These are phyloP conservation scores for Tephrocybe sp. DNA, from an alignment of 768 basidiomycete species.

Conservation along the genomic window DNA sequence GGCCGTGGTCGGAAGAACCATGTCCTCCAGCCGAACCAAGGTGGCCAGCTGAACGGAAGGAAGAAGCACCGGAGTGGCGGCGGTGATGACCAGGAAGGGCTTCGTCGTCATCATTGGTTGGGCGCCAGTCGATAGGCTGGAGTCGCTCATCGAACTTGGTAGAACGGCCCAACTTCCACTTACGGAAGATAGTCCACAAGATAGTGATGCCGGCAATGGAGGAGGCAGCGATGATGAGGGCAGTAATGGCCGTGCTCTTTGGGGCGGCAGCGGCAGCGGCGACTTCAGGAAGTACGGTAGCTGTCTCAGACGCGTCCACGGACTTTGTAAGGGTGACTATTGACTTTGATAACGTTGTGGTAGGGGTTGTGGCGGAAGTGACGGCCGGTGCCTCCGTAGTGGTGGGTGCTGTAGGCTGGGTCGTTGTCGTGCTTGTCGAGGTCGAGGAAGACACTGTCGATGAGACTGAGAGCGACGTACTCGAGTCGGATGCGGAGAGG, in stretches of 20 bases:
- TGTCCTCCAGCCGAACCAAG: slow-evolving; percentile 26
- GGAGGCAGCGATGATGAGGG: slow-evolving; percentile 70
- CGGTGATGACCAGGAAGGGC: slow-evolving; percentile 53
- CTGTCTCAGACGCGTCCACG: slow-evolving; percentile 27
- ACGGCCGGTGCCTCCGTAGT: slow-evolving; percentile 23
- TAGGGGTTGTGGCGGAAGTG: slow-evolving; percentile 17
- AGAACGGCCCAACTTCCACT: slow-evolving; percentile 87
- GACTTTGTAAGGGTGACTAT: slow-evolving; percentile 29
- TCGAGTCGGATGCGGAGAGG: slow-evolving; percentile 6
- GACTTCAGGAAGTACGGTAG: slow-evolving; percentile 26
- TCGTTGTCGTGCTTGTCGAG: slow-evolving; percentile 6
- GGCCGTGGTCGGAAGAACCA: slow-evolving; percentile 30
- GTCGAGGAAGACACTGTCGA: slow-evolving; percentile 3
- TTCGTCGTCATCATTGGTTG: slow-evolving; percentile 51
- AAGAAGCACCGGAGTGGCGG: slow-evolving; percentile 59
- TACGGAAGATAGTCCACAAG: slow-evolving; percentile 89
- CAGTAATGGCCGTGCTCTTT: slow-evolving; percentile 50
- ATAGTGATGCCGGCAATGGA: slow-evolving; percentile 68
- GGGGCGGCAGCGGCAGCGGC: slow-evolving; percentile 26
- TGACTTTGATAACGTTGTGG: slow-evolving; percentile 16
- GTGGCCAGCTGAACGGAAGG: slow-evolving; percentile 63
- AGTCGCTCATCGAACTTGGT: slow-evolving; percentile 81
- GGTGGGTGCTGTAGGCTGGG: slow-evolving; percentile 9
- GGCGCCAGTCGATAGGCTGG: slow-evolving; percentile 88
- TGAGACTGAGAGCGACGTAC: slow-evolving; percentile 9